Evolutionary conservation across 495 filamentous ascomycete species (phyloP), one percentile per base, ranked within the genome.

Genomic region (Hyaloscypha hepaticicola): DNA sequence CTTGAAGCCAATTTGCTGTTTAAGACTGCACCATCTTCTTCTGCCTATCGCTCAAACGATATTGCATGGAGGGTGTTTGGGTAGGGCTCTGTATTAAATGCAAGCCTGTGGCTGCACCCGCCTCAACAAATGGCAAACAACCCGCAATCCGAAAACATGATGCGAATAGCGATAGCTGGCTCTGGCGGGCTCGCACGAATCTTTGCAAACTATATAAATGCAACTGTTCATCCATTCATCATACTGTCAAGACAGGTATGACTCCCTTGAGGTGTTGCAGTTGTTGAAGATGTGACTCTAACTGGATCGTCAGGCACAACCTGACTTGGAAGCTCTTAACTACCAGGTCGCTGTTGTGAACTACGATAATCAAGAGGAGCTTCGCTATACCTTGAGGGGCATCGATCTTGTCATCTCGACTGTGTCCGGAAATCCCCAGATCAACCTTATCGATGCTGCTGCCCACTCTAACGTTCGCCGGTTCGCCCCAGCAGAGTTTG

Each of bases 341-440:
- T 85, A 80, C 65, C 83, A 90, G 71, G 83, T 90, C 38, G 75
- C 81, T 60, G 76, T 82, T 33, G 87, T 91, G 24, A 81, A 91
- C 76, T 92, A 90, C 72, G 70, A 76, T 67, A 74, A 82, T 65
- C 70, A 80, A 28, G 75, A 76, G 29, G 77, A 82, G n/a, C 77
- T 92, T 7, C 77, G 80, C 12, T 86, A 81, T 68, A 78, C 82
- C n/a, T 80, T 92, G 12, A 76, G 80, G 61, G 89, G 89, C 14
- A 81, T 90, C n/a, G 86, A 91, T 75, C 82, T 88, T 24, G 81
- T 92, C 66, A 90, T 92, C 60, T 92, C 89, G 5, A 91, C 89
- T 14, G 84, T 92, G 34, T 82, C 84, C 3, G 83, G 85, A 38
- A 74, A 70, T 57, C 78, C 86, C 28, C 89, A 92, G 67, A 79